A percentile compares a stretch with the other conserved stretches of the same genome.
Evolutionary conservation across 441 rosid species (phyloP).

Genomic region (Erysimum pusillum): DNA sequence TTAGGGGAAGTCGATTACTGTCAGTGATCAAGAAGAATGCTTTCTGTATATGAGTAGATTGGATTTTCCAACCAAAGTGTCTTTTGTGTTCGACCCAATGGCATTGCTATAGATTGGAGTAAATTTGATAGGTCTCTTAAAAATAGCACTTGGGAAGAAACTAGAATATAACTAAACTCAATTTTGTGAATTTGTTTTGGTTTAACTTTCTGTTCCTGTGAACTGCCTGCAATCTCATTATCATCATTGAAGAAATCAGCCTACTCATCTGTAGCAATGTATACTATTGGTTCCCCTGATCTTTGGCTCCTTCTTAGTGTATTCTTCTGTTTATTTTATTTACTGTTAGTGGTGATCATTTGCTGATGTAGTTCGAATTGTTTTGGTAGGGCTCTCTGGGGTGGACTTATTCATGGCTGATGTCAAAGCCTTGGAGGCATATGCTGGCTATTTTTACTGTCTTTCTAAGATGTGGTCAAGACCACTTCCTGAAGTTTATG

Average conservation of each 20-base stretch:
- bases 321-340: not conserved
- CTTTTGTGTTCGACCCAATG: not conserved
- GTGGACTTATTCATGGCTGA: constrained; percentile 93
- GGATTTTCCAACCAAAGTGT: not conserved
- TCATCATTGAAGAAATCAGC: constrained; percentile 1
- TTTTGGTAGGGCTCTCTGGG: constrained; percentile 73
- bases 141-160: not conserved
- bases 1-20: not conserved
- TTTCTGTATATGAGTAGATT: constrained; percentile 14
- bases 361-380: constrained; percentile 29
- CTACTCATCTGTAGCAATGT: not conserved
- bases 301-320: not conserved
- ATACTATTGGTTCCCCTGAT: not conserved
- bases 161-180: not conserved
- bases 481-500: constrained; percentile 90
- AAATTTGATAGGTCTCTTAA: constrained; percentile 6
- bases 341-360: constrained; percentile 31
- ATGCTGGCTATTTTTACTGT: constrained; percentile 69
- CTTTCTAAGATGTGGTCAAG: constrained; percentile 81
- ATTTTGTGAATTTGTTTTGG: not conserved
- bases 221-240: constrained; percentile 5
- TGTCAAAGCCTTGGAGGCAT: constrained; percentile 86
- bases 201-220: constrained; percentile 1
- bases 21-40: not conserved
- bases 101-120: not conserved